Evolutionary conservation across 2,329 filamentous ascomycete genomes (phyloP).

Genomic region (Nigrospora osmanthi): DNA sequence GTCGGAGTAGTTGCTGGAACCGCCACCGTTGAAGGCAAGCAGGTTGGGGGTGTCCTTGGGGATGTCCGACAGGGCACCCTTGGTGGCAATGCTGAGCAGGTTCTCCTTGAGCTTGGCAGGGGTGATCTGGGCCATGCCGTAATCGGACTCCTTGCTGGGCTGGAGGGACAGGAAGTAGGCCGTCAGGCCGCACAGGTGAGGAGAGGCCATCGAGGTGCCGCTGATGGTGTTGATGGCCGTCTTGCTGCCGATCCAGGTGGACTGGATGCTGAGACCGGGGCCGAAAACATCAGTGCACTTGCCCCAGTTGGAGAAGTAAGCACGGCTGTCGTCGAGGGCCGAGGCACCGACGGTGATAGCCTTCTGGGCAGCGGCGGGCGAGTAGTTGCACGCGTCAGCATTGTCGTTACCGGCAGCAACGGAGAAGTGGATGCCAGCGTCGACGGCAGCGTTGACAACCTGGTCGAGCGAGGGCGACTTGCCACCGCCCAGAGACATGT

Average conservation of each 20-base stretch:
- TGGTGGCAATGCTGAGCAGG: conserved; percentile 76
- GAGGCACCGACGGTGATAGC: conserved; percentile 95
- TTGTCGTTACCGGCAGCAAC: conserved; percentile 99
- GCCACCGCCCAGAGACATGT: conserved; percentile 98
- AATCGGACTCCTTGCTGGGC: conserved; percentile 82
- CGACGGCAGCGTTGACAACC: conserved; percentile 88
- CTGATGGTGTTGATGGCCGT: conserved; percentile 98
- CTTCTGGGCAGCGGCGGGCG: conserved; percentile 83
- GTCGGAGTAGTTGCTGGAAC: conserved; percentile 80
- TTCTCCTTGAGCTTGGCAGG: conserved; percentile 90
- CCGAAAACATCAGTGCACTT: conserved; percentile 99
- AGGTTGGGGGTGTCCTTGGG: conserved; percentile 85
- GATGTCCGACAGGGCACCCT: conserved; percentile 70
- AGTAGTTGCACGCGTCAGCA: conserved; percentile 98
- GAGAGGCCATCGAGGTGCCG: conserved; percentile 98
- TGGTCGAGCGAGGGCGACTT: conserved; percentile 88
- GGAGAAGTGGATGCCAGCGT: conserved; percentile 90
- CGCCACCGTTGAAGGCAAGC: conserved; percentile 98
- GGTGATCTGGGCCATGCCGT: conserved; percentile 80
- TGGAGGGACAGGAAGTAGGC: conserved; percentile 98
- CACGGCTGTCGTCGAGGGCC: conserved; percentile 86
- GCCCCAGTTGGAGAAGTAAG: conserved; percentile 99
- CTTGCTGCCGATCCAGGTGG: conserved; percentile 97
- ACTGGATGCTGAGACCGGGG: conserved; percentile 91
- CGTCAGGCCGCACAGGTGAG: conserved; percentile 90